phyloP scores from a whole-genome alignment of 768 basidiomycete genomes.

The Hydnum rufescens region DNA sequence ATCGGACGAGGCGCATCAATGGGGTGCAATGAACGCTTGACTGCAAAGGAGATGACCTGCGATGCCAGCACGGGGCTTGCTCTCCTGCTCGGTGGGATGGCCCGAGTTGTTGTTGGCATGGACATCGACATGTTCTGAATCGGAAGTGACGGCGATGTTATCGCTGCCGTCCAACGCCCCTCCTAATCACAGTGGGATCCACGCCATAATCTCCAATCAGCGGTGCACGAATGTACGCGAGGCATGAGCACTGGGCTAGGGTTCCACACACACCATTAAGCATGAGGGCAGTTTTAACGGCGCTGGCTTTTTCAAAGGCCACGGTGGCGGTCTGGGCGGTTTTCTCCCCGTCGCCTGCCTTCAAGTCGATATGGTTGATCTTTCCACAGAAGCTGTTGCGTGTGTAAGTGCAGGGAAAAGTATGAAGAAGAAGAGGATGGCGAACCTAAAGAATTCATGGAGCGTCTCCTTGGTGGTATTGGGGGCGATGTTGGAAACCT shows the following conservation, averaged over 20 bases:
- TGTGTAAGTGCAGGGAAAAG: constrained; percentile 57
- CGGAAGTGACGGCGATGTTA: constrained; percentile 49
- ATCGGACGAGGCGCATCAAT: no score
- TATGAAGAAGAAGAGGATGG: constrained; percentile 5
- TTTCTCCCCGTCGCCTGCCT: constrained; percentile 20
- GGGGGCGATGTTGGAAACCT: constrained; percentile 58
- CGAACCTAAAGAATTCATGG: constrained; percentile 65
- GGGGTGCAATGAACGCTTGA: no score
- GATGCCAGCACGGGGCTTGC: constrained; percentile 82
- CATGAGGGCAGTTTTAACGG: constrained; percentile 77
- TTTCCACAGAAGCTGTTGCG: constrained; percentile 18
- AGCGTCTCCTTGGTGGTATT: constrained; percentile 48
- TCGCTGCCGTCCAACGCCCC: constrained; percentile 36
- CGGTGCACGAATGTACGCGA: background rate
- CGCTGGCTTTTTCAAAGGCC: constrained; percentile 63
- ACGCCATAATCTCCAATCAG: background rate
- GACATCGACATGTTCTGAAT: constrained; percentile 35
- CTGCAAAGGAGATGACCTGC: no score
- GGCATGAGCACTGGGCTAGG: no score
- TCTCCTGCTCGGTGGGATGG: constrained; percentile 45
- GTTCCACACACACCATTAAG: constrained; percentile 23
- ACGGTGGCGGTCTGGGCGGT: constrained; percentile 44
- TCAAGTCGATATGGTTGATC: constrained; percentile 45
- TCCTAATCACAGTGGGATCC: background rate
- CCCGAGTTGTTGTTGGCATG: constrained; percentile 14